Percentiles rank a stretch among this genome's conserved stretches.
Conservation (phyloP, 1,139 yeast species). For the Lodderomyces parapsilosis region DNA sequence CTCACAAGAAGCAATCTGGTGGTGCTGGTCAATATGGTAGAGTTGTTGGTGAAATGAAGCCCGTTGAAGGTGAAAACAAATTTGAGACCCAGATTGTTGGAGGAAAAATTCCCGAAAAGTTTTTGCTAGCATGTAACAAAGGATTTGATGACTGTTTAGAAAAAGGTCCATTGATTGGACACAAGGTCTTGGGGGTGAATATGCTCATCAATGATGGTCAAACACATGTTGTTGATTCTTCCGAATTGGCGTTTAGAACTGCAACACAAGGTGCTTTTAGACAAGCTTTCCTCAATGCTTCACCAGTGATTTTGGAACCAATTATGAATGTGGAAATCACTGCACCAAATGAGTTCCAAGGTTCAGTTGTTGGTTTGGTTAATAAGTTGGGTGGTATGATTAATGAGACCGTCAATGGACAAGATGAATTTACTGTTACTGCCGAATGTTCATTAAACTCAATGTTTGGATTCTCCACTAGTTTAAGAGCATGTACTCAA, state of each 20-base stretch:
- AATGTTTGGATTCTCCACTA: conserved; percentile 95
- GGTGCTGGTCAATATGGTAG: conserved; percentile 99
- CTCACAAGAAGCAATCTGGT: conserved; percentile 97
- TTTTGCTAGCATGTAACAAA: conserved; percentile 88
- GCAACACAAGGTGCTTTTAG: conserved; percentile 92
- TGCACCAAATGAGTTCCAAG: conserved; percentile 97
- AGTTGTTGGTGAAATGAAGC: conserved; percentile 82
- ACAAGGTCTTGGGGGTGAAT: conserved; percentile 85
- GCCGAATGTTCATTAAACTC: conserved; percentile 95
- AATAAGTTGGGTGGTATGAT: conserved; percentile 93
- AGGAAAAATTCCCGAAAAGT: conserved; percentile 95
- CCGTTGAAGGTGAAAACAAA: conserved; percentile 64
- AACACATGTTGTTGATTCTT: conserved; percentile 95
- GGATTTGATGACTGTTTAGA: conserved; percentile 95
- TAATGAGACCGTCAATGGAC: conserved; percentile 89
- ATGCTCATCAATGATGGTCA: conserved; percentile 98
- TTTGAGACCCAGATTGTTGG: conserved; percentile 91
- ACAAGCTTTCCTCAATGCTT: conserved; percentile 81
- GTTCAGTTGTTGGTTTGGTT: conserved; percentile 83
- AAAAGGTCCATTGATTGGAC: conserved; percentile 96
- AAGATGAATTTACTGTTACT: conserved; percentile 88
- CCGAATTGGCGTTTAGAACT: conserved; percentile 90
- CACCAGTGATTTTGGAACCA: conserved; percentile 92
- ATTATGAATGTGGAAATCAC: conserved; percentile 91
- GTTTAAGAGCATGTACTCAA: conserved; percentile 94